Conservation (phyloP, 495 filamentous ascomycete species). For the Letharia columbiana region DNA sequence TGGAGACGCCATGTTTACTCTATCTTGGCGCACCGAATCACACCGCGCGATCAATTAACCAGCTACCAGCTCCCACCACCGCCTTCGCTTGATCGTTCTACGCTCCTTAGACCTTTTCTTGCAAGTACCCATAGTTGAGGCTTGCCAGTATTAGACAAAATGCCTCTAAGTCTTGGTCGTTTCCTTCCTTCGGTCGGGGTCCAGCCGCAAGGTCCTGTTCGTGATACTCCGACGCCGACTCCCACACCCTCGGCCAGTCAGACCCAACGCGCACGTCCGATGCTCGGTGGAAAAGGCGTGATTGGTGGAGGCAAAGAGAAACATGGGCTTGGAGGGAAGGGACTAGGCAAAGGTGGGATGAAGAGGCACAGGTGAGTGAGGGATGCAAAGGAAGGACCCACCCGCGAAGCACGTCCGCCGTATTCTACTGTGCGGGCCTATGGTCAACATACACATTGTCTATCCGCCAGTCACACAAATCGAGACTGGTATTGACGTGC, state of each 20-base stretch:
- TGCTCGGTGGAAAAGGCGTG: conserved; percentile 21
- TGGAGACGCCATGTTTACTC: not conserved
- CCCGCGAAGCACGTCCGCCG: not conserved
- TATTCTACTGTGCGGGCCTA: not conserved
- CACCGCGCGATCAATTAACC: not conserved
- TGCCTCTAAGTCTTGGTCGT: not conserved
- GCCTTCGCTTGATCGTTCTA: not conserved
- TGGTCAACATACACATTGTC: not conserved
- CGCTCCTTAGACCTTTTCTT: not conserved
- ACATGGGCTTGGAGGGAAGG: conserved; percentile 23
- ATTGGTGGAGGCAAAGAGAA: conserved; percentile 20
- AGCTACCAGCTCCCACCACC: not conserved
- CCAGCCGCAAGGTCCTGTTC: not conserved
- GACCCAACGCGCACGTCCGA: not conserved
- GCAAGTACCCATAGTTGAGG: not conserved
- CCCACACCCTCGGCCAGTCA: not conserved
- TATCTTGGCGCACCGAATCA: not conserved
- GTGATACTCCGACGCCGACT: not conserved
- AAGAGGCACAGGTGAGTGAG: conserved; percentile 22
- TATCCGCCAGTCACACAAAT: not conserved
- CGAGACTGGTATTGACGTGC: not conserved
- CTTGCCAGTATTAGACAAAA: not conserved
- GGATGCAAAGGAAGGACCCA: not conserved
- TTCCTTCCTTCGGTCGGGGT: not conserved
- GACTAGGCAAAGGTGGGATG: conserved; percentile 21